These are phyloP conservation scores for Nicotiana undulata DNA, from an alignment of 257 asterid species.

Conservation along the genomic window DNA sequence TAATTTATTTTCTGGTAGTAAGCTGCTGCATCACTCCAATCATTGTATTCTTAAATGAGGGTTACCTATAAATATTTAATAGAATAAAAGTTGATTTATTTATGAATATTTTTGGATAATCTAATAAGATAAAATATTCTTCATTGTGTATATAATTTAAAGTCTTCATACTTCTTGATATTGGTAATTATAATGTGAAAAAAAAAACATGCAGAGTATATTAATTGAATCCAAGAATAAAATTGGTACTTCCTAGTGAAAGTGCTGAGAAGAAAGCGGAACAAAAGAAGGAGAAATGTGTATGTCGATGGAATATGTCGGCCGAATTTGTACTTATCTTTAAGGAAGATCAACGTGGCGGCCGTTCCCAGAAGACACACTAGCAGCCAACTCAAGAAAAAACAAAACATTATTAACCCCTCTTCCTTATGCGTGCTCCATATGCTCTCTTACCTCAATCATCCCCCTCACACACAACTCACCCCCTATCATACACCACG, in stretches of 20 bases:
- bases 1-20: too few species aligned
- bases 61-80: too few species aligned
- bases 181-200: too few species aligned
- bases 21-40: too few species aligned
- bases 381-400: slow-evolving; percentile 29
- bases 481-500: not conserved
- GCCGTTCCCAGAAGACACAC: slow-evolving; percentile 45
- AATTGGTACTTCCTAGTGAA: not conserved
- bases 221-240: not conserved
- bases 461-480: not conserved
- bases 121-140: too few species aligned
- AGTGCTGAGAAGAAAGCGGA: not conserved
- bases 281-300: not conserved
- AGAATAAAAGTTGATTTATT: too few species aligned
- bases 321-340: slow-evolving; percentile 44
- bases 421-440: slow-evolving; percentile 20
- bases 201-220: too few species aligned
- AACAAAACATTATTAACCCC: not conserved
- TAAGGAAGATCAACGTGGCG: slow-evolving; percentile 44
- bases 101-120: too few species aligned
- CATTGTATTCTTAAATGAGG: too few species aligned
- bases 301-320: slow-evolving; percentile 36
- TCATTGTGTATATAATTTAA: too few species aligned
- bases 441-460: not conserved
- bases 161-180: too few species aligned